Conservation (phyloP, 495 filamentous ascomycete genomes). For the Aspergillus egyptiacus region DNA sequence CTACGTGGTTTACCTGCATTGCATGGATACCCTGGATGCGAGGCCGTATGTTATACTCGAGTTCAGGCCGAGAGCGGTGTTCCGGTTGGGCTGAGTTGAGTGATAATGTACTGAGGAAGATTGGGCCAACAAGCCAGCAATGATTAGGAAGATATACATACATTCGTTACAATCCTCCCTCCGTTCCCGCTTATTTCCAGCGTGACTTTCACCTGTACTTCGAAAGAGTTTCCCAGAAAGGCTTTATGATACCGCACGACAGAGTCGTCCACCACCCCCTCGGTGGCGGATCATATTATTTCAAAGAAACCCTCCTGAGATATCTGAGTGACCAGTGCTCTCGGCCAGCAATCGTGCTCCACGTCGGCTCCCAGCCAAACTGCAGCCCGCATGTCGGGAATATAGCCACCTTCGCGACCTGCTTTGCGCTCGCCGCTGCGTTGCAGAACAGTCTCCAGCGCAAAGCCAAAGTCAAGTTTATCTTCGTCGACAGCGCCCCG, state of each 20-base stretch:
- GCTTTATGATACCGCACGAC: background rate
- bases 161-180: too few species aligned
- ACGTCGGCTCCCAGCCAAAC: conserved; percentile 25
- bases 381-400: conserved; percentile 25
- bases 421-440: conserved; percentile 21
- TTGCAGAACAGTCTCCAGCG: conserved; percentile 11
- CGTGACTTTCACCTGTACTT: too few species aligned
- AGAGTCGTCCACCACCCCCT: background rate
- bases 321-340: conserved; percentile 11
- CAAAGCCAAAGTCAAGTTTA: conserved; percentile 19
- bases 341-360: conserved; percentile 20
- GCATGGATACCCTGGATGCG: too few species aligned
- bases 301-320: conserved; percentile 9
- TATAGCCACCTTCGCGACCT: conserved; percentile 22
- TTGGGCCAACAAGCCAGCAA: too few species aligned
- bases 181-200: too few species aligned
- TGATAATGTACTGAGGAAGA: too few species aligned
- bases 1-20: too few species aligned
- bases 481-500: conserved; percentile 26
- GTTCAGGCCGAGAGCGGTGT: too few species aligned
- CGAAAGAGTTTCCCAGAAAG: too few species aligned
- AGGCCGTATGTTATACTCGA: too few species aligned
- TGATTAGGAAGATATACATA: too few species aligned
- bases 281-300: conserved; percentile 14
- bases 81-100: too few species aligned